phyloP scores from a whole-genome alignment of 2,329 filamentous ascomycete genomes.

The Pseudogymnoascus sp. region DNA sequence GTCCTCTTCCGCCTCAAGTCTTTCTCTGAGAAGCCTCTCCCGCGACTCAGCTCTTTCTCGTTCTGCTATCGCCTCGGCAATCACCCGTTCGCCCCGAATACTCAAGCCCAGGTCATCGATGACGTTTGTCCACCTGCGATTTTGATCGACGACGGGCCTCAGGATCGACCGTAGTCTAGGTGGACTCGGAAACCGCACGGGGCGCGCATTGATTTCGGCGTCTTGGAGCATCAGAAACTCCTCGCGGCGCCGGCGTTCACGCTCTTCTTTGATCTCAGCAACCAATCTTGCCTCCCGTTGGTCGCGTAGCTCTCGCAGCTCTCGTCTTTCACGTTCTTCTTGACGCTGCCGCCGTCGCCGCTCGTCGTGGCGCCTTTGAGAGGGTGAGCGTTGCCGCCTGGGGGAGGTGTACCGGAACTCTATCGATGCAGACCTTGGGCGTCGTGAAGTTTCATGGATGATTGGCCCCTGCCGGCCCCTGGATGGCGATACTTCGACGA shows the following conservation, averaged over 20 bases:
- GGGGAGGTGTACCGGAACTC: constrained; percentile 22
- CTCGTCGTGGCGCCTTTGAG: constrained; percentile 12
- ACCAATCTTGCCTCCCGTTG: constrained; percentile 15
- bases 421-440: constrained; percentile 14
- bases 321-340: constrained; percentile 13
- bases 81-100: constrained; percentile 14
- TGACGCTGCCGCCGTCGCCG: constrained; percentile 12
- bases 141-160: constrained; percentile 21
- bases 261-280: constrained; percentile 9
- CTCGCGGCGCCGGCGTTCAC: constrained; percentile 12
- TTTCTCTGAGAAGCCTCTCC: constrained; percentile 15
- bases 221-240: constrained; percentile 22
- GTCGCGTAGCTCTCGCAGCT: constrained; percentile 14
- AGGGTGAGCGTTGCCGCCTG: constrained; percentile 18
- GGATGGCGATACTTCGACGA: constrained; percentile 10
- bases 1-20: constrained; percentile 11
- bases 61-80: constrained; percentile 9
- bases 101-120: constrained; percentile 17
- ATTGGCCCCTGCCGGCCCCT: not conserved
- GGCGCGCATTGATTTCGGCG: constrained; percentile 24
- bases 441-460: constrained; percentile 5
- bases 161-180: constrained; percentile 15
- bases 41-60: not conserved
- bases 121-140: constrained; percentile 13
- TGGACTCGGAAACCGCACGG: constrained; percentile 11